phyloP scores from a whole-genome alignment of 2,329 filamentous ascomycete species.

The Cytospora leucostoma region DNA sequence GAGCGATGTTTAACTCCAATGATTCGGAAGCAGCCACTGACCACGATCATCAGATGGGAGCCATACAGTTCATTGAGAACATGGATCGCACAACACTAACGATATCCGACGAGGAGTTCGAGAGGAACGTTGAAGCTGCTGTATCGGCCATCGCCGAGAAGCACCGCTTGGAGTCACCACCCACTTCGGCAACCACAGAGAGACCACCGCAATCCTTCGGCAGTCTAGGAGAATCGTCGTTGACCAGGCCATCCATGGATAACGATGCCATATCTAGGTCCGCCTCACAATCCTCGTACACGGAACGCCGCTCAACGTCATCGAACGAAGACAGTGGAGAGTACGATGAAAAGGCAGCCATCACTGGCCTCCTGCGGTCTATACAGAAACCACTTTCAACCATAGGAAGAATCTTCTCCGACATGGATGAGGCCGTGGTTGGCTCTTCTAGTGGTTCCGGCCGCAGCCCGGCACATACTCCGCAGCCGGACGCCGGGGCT shows the following conservation, averaged over 20 bases:
- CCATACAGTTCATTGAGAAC: conserved; percentile 94
- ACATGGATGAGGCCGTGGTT: conserved; percentile 46
- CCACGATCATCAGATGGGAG: conserved; percentile 68
- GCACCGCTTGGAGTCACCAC: conserved; percentile 61
- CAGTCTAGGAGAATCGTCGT: conserved; percentile 50
- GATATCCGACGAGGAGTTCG: conserved; percentile 93
- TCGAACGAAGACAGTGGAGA: conserved; percentile 54
- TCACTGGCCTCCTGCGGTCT: conserved; percentile 80
- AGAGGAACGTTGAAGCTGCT: conserved; percentile 91
- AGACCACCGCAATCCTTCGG: conserved; percentile 38
- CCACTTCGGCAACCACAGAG: conserved; percentile 48
- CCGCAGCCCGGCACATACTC: conserved; percentile 42
- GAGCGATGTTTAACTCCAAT: conserved; percentile 28
- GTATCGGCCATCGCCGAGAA: conserved; percentile 95
- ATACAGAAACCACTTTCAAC: conserved; percentile 90
- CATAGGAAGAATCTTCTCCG: conserved; percentile 93
- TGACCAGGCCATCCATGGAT: conserved; percentile 47
- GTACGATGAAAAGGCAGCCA: conserved; percentile 75
- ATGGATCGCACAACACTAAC: conserved; percentile 92
- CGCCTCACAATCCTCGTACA: conserved; percentile 32
- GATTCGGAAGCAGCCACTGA: not conserved
- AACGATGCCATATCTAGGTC: conserved; percentile 34
- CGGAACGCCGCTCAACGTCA: conserved; percentile 55
- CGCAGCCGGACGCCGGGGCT: conserved; percentile 34
- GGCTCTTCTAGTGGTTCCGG: conserved; percentile 36